Percentiles rank a stretch among this genome's conserved stretches.
Conservation (phyloP, 2,329 filamentous ascomycete species). For the Talaromyces amestolkiae region DNA sequence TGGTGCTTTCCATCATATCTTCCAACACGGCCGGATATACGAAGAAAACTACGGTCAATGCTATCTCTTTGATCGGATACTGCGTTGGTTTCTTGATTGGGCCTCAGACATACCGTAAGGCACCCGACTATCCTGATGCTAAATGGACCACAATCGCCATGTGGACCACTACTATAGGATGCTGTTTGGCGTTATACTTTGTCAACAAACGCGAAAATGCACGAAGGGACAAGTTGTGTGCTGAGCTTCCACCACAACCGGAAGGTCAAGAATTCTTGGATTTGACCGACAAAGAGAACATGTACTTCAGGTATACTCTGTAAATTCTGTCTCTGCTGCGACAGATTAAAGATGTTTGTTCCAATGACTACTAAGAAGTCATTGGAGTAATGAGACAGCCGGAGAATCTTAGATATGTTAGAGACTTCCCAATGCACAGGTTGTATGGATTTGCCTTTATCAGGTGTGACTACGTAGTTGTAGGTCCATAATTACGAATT, state of each 20-base stretch:
- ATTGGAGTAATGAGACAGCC: no score
- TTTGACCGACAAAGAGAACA: slow-evolving; percentile 12
- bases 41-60: slow-evolving; percentile 9
- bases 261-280: slow-evolving; percentile 81
- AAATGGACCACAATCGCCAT: not conserved
- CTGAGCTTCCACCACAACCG: slow-evolving; percentile 58
- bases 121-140: not conserved
- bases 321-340: not conserved
- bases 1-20: not conserved
- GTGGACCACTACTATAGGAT: not conserved
- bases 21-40: not conserved
- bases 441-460: no score
- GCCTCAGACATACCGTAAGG: not conserved
- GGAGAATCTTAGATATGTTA: no score
- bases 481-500: no score
- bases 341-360: no score
- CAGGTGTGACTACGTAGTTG: no score
- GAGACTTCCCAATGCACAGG: no score
- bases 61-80: not conserved
- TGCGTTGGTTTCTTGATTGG: slow-evolving; percentile 2
- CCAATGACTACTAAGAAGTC: no score
- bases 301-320: slow-evolving; percentile 5
- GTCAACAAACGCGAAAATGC: not conserved
- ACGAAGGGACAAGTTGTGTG: not conserved
- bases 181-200: not conserved